A percentile compares a stretch with the other conserved stretches of the same genome.
phyloP scores from a whole-genome alignment of 108 stramenopile species.

The Fistulifera solaris region DNA sequence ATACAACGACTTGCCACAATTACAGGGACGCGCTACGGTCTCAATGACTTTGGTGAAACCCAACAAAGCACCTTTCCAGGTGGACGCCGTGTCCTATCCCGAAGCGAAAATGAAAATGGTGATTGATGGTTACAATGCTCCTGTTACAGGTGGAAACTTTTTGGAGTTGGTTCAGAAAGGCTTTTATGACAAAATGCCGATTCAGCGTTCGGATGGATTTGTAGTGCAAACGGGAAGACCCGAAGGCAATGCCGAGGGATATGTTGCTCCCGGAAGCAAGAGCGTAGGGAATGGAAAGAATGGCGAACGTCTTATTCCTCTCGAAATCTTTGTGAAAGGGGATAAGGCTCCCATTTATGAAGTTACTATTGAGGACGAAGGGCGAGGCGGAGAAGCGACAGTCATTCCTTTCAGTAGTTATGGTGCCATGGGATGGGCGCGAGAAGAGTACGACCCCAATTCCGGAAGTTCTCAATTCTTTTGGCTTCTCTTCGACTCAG shows the following conservation, averaged over 20 bases:
- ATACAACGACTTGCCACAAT: conserved; percentile 78
- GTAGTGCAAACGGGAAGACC: conserved; percentile 96
- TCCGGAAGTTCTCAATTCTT: conserved; percentile 92
- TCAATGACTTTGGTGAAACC: conserved; percentile 85
- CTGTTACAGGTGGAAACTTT: conserved; percentile 91
- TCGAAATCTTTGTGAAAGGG: conserved; percentile 82
- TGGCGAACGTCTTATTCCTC: conserved; percentile 85
- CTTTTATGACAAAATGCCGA: conserved; percentile 91
- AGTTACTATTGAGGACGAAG: conserved; percentile 90
- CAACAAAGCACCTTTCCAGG: conserved; percentile 64
- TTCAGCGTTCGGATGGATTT: conserved; percentile 94
- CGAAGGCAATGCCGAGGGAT: conserved; percentile 84
- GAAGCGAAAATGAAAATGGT: conserved; percentile 87
- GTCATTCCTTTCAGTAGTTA: conserved; percentile 86
- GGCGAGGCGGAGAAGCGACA: conserved; percentile 89
- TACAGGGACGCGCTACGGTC: conserved; percentile 82
- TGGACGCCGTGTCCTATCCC: conserved; percentile 70
- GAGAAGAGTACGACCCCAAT: conserved; percentile 92
- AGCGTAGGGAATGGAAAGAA: conserved; percentile 64
- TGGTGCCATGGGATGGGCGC: conserved; percentile 96
- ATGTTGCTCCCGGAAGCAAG: conserved; percentile 74
- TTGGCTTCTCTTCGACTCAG: conserved; percentile 94
- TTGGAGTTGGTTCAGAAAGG: conserved; percentile 92
- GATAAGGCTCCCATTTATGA: conserved; percentile 91
- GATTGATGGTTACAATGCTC: conserved; percentile 91